These are phyloP conservation scores for Tetradesmus lagerheimii DNA, from an alignment of 139 green algal species.

Conservation along the genomic window DNA sequence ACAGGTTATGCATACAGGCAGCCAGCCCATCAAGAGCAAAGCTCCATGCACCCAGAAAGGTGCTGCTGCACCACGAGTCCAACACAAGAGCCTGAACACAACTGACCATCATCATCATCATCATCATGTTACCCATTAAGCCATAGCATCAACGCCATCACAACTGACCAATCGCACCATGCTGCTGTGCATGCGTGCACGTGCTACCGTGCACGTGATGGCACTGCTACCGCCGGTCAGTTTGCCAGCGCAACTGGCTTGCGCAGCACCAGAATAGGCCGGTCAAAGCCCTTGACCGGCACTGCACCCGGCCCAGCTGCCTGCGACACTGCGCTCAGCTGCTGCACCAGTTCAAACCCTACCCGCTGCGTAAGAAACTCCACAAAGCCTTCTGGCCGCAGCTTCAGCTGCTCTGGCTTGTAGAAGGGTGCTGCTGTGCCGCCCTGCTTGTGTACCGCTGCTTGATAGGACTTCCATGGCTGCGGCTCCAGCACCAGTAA, in stretches of 20 bases:
- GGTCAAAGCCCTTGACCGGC: conserved; percentile 56
- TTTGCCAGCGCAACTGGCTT: conserved; percentile 41
- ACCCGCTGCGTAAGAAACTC: conserved; percentile 61
- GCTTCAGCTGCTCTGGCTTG: conserved; percentile 58
- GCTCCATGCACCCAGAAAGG: no score
- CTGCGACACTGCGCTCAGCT: conserved; percentile 32
- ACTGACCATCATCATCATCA: no score
- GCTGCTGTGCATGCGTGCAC: no score
- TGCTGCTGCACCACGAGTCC: no score
- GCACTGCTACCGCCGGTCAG: not conserved
- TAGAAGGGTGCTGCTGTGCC: conserved; percentile 48
- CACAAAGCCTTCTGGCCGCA: conserved; percentile 77
- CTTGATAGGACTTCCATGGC: conserved; percentile 88
- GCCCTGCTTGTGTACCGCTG: conserved; percentile 73
- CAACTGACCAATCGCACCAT: no score
- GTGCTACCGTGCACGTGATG: no score
- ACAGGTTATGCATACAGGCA: not conserved
- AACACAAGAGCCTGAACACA: no score
- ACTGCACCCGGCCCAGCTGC: conserved; percentile 16
- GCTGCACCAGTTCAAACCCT: conserved; percentile 72
- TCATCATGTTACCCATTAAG: no score
- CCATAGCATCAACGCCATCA: no score
- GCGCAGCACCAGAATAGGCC: conserved; percentile 59
- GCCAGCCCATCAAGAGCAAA: no score
- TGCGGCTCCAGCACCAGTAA: conserved; percentile 93